Base-by-base conservation (phyloP, 192 early-diverging fungal genomes). In the Coemansia sp. region DNA sequence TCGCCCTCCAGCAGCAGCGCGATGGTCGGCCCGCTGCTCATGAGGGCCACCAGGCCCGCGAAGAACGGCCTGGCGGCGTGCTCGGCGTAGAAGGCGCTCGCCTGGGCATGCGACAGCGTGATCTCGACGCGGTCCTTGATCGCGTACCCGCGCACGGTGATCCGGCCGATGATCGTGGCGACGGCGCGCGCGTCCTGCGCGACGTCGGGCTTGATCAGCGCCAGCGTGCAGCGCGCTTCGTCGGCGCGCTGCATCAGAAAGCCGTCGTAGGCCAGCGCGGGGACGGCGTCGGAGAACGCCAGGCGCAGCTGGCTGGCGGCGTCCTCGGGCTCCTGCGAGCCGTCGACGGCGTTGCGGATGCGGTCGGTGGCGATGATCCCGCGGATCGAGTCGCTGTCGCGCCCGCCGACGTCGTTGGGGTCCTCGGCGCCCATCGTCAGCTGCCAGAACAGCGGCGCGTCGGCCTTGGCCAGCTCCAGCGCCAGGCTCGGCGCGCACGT, bases 171-270 rank as follows among this genome's bases (percentile, higher is more conserved):
- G 29, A 87, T 73, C 14, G 36, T 53, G 37, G 60, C 66, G 20
- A 83, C 74, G 2, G 65, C 64, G 9, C 58, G 37, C n/a, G 64
- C 60, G 41, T 71, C 47, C 31, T 45, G 54, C 19, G 75, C 49
- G 4, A 82, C 68, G 57, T 88, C 87, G 17, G 87, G 86, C 42
- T 88, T 88, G 57, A 88, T 77, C 25, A 87, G 61, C 17, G 83
- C 86, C 49, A 88, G 59, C 7, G 87, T 87, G 40, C 59, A 42
- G 60, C 82, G 75, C 12, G 66, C 77, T 20, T 70, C 72, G 22
- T 73, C 84, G 19, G 65, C 70, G 53, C 60, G 72, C 61, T 77
- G 63, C 79, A 82, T 82, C 79, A 82, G 27, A 70, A 76, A 82
- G 68, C 64, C 65, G 63, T 78, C 68, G 70, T 81, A 74, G 3